phyloP scores from a whole-genome alignment of 2,329 filamentous ascomycete species.

The Verticillium tricorpus region DNA sequence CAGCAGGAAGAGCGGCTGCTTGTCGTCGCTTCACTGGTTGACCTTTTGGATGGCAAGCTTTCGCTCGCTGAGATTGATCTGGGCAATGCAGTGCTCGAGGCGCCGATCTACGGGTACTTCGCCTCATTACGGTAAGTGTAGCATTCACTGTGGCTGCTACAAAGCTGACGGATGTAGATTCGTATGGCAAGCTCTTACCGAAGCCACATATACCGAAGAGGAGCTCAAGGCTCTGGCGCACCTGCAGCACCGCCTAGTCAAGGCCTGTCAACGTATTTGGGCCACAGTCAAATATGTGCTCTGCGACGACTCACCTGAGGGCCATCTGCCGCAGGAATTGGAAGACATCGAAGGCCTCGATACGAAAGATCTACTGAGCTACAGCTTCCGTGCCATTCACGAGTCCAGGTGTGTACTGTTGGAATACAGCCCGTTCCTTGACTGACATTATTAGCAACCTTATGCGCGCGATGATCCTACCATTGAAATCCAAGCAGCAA shows the following conservation, averaged over 20 bases:
- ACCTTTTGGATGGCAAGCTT: constrained; percentile 61
- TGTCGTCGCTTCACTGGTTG: constrained; percentile 55
- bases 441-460: constrained; percentile 53
- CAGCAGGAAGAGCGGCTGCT: constrained; percentile 35
- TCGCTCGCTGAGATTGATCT: constrained; percentile 60
- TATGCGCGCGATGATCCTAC: constrained; percentile 57
- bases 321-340: constrained; percentile 73
- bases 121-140: constrained; percentile 56
- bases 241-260: constrained; percentile 53
- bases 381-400: constrained; percentile 91
- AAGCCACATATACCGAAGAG: constrained; percentile 29
- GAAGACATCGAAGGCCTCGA: constrained; percentile 66
- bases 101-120: constrained; percentile 66
- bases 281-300: constrained; percentile 67
- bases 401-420: constrained; percentile 68
- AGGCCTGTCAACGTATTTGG: constrained; percentile 70
- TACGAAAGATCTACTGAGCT: constrained; percentile 87
- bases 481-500: constrained; percentile 42
- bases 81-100: constrained; percentile 58
- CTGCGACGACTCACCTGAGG: constrained; percentile 93
- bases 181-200: constrained; percentile 47
- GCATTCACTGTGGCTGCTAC: not conserved
- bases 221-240: constrained; percentile 29
- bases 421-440: not conserved
- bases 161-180: constrained; percentile 30